These are phyloP conservation scores for Mycena pura DNA, from an alignment of 768 basidiomycete species.

Conservation along the genomic window DNA sequence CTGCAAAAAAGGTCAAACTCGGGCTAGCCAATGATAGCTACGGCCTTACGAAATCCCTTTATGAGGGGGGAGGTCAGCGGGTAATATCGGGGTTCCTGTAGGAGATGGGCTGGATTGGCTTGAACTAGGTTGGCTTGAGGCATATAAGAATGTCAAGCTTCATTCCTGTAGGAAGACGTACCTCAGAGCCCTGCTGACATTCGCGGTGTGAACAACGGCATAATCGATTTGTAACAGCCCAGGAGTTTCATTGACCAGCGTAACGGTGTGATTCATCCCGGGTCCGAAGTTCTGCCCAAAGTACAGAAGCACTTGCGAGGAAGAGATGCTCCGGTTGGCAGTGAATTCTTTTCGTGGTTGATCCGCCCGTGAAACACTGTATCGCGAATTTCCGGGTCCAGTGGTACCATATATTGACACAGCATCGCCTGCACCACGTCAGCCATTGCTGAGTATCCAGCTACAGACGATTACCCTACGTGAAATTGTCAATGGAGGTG, in stretches of 20 bases:
- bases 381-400: constrained; percentile 14
- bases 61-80: background rate
- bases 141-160: background rate
- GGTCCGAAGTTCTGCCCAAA: constrained; percentile 14
- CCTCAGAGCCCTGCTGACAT: background rate
- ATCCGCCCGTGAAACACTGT: constrained; percentile 1
- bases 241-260: background rate
- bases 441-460: background rate
- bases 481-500: background rate
- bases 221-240: constrained; percentile 38
- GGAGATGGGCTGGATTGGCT: background rate
- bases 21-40: background rate
- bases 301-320: constrained; percentile 19
- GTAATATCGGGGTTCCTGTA: background rate
- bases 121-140: background rate
- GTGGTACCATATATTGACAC: constrained; percentile 20
- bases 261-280: constrained; percentile 21
- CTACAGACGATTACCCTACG: constrained; percentile 10
- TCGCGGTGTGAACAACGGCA: constrained; percentile 31
- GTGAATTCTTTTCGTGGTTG: background rate
- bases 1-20: background rate
- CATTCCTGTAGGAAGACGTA: background rate
- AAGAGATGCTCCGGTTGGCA: constrained; percentile 7
- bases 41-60: constrained; percentile 10
- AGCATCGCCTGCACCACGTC: constrained; percentile 12